Conservation (phyloP, 2,329 filamentous ascomycete species). For the Paecilomyces sp. region DNA sequence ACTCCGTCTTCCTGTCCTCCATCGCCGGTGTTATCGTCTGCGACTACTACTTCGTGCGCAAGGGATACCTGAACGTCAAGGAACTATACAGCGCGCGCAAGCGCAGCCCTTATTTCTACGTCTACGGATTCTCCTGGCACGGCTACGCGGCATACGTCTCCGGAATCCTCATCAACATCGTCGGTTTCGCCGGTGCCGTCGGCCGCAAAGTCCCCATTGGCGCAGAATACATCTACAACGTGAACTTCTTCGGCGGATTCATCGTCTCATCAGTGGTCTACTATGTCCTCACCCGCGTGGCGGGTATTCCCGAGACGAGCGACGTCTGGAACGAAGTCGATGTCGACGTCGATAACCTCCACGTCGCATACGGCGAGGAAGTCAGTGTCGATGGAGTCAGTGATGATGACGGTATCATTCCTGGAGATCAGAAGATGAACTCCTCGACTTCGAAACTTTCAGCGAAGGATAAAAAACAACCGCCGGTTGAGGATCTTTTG, state of each 20-base stretch:
- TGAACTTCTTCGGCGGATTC: conserved; percentile 88
- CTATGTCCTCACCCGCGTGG: conserved; percentile 61
- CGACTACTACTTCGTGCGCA: conserved; percentile 83
- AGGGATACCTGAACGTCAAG: conserved; percentile 70
- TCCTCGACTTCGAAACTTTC: not conserved
- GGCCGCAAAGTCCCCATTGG: conserved; percentile 65
- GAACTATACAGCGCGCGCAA: conserved; percentile 68
- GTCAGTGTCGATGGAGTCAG: conserved; percentile 17
- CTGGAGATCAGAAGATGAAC: not conserved
- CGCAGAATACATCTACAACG: conserved; percentile 77
- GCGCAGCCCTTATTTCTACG: conserved; percentile 62
- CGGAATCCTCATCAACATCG: conserved; percentile 83
- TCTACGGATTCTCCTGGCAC: conserved; percentile 69
- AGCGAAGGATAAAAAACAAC: not conserved
- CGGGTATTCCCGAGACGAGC: conserved; percentile 67
- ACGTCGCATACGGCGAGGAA: conserved; percentile 24
- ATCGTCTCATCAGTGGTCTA: conserved; percentile 62
- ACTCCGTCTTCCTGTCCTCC: conserved; percentile 87
- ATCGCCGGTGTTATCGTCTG: conserved; percentile 86
- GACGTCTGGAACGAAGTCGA: conserved; percentile 70
- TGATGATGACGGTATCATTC: not conserved
- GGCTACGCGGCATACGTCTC: conserved; percentile 75
- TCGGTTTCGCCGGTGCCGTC: conserved; percentile 80
- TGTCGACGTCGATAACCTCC: conserved; percentile 22
- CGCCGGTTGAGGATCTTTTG: not conserved